phyloP scores from a whole-genome alignment of 371 early-diverging fungal species.

The Gilbertella persicaria region DNA sequence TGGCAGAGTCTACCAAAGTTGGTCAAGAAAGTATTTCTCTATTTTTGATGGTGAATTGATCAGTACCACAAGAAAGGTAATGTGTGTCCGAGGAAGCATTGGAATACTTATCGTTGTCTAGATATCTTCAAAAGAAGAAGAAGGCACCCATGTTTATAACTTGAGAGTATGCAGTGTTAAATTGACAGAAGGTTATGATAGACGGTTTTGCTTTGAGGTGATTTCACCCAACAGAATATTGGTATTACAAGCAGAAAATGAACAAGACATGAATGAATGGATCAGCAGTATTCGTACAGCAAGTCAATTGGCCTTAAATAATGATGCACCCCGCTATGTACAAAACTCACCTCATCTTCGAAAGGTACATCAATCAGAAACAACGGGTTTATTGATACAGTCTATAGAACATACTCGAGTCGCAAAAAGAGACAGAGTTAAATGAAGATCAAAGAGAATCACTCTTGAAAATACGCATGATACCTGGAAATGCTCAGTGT shows the following conservation, averaged over 20 bases:
- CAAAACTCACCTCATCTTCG: constrained; percentile 21
- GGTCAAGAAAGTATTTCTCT: constrained; percentile 75
- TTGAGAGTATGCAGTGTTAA: constrained; percentile 82
- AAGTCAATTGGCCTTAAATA: constrained; percentile 67
- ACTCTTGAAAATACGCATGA: constrained; percentile 32
- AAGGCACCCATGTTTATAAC: constrained; percentile 51
- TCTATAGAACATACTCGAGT: background rate
- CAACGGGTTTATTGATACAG: background rate
- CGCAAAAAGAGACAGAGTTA: background rate
- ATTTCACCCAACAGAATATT: constrained; percentile 76
- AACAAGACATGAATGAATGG: constrained; percentile 81
- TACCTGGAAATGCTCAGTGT: constrained; percentile 73
- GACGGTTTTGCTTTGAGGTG: constrained; percentile 84
- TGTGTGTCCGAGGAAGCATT: no score
- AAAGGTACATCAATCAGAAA: constrained; percentile 8
- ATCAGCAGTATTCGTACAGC: constrained; percentile 70
- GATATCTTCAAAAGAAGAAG: constrained; percentile 40
- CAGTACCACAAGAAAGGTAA: constrained; percentile 57
- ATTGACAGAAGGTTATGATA: constrained; percentile 62
- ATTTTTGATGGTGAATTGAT: constrained; percentile 67
- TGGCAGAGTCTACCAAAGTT: constrained; percentile 70
- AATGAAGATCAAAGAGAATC: constrained; percentile 19
- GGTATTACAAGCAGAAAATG: constrained; percentile 84
- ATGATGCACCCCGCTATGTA: constrained; percentile 36
- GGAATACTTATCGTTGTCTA: no score